Evolutionary conservation across 2,329 filamentous ascomycete genomes (phyloP).

Genomic region (Raffaelea albimanens): DNA sequence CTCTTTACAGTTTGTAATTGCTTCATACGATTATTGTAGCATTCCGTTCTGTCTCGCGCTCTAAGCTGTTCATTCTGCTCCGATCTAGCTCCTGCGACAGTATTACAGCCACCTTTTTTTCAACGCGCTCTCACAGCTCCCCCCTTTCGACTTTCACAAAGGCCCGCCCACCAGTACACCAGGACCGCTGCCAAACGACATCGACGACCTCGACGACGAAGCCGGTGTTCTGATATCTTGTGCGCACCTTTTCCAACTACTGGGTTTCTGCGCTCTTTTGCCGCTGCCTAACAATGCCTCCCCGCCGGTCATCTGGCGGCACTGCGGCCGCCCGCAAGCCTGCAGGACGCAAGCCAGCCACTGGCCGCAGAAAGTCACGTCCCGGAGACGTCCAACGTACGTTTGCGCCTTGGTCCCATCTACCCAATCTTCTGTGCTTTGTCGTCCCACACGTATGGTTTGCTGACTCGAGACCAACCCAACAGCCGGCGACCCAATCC

Average conservation of each 20-base stretch:
- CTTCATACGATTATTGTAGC: too few species aligned
- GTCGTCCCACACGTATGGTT: not conserved
- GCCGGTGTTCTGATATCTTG: too few species aligned
- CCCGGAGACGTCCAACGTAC: slow-evolving; percentile 33
- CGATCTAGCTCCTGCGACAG: not conserved
- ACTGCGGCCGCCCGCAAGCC: slow-evolving; percentile 1
- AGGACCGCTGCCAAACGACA: too few species aligned
- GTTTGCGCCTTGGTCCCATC: slow-evolving; percentile 3
- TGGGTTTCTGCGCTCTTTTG: too few species aligned
- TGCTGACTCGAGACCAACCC: slow-evolving; percentile 14
- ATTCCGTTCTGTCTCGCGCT: too few species aligned
- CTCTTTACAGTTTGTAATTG: too few species aligned
- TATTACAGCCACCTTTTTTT: too few species aligned
- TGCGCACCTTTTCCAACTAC: too few species aligned
- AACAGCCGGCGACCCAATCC: slow-evolving; percentile 64
- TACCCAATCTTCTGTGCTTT: not conserved
- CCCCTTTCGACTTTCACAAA: too few species aligned
- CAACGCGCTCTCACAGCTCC: too few species aligned
- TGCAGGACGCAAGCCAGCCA: slow-evolving; percentile 5
- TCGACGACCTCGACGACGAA: too few species aligned
- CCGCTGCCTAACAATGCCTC: slow-evolving; percentile 6
- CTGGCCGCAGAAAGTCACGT: slow-evolving; percentile 18
- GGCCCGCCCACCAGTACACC: too few species aligned
- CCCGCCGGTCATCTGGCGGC: slow-evolving; percentile 4
- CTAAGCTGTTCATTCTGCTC: not conserved